phyloP scores from a whole-genome alignment of 106 monocot species.

The Dactylorhiza incarnata region DNA sequence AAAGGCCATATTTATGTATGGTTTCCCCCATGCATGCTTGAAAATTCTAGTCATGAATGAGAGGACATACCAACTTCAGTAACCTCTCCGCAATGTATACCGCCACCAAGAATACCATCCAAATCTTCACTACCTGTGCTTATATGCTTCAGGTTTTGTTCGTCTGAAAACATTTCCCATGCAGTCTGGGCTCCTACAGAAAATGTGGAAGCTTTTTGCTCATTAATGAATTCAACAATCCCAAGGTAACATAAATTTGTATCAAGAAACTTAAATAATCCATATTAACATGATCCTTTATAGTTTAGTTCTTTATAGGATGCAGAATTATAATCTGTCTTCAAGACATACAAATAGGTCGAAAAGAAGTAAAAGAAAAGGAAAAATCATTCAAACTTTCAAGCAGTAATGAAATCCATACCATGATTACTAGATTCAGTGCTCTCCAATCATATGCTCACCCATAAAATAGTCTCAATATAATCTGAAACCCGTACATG shows the following conservation, averaged over 20 bases:
- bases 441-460: background rate
- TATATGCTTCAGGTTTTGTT: slow-evolving; percentile 61
- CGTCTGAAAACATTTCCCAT: slow-evolving; percentile 93
- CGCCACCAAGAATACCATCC: slow-evolving; percentile 85
- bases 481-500: background rate
- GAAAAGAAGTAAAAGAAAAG: background rate
- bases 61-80: slow-evolving; percentile 76
- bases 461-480: background rate
- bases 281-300: background rate
- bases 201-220: background rate
- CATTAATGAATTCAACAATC: background rate
- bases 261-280: background rate
- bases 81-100: slow-evolving; percentile 88
- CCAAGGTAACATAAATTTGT: background rate
- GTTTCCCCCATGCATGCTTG: background rate
- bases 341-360: background rate
- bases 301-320: background rate
- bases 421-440: background rate
- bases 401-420: background rate
- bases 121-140: slow-evolving; percentile 72
- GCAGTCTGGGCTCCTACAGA: slow-evolving; percentile 67
- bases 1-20: background rate
- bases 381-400: background rate
- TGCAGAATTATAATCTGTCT: background rate
- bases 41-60: background rate